These are phyloP conservation scores for Clonostachys solani DNA, from an alignment of 2,329 filamentous ascomycete genomes.

Conservation along the genomic window DNA sequence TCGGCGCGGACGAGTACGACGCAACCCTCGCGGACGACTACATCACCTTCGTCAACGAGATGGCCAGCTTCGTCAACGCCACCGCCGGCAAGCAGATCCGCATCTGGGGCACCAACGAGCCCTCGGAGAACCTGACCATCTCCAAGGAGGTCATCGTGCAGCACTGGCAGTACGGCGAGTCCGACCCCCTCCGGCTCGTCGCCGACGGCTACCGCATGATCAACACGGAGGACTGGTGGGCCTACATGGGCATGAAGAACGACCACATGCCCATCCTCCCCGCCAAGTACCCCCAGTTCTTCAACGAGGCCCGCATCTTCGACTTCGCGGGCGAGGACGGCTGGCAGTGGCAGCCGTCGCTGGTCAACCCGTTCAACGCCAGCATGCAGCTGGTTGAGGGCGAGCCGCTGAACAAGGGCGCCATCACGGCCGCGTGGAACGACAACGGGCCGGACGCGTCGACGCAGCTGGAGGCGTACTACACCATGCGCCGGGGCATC, in stretches of 20 bases:
- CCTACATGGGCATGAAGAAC: slow-evolving; percentile 50
- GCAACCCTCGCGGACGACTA: slow-evolving; percentile 39
- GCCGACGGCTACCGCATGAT: slow-evolving; percentile 28
- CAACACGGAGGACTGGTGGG: slow-evolving; percentile 47
- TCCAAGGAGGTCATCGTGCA: slow-evolving; percentile 33
- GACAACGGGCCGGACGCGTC: slow-evolving; percentile 43
- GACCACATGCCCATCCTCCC: slow-evolving; percentile 40
- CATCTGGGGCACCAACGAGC: slow-evolving; percentile 50
- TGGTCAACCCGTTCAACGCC: slow-evolving; percentile 35
- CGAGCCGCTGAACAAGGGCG: slow-evolving; percentile 22
- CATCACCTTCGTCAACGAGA: slow-evolving; percentile 38
- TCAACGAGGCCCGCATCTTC: slow-evolving; percentile 34
- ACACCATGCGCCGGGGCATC: slow-evolving; percentile 37
- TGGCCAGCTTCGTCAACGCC: slow-evolving; percentile 39
- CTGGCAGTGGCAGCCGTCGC: slow-evolving; percentile 40
- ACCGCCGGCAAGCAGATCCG: slow-evolving; percentile 36
- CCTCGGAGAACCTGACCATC: slow-evolving; percentile 28
- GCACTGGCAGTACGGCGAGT: slow-evolving; percentile 44
- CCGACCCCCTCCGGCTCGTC: slow-evolving; percentile 34
- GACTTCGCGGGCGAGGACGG: slow-evolving; percentile 33
- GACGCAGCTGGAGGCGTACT: slow-evolving; percentile 41
- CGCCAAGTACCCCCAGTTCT: slow-evolving; percentile 39
- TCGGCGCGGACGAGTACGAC: slow-evolving; percentile 51
- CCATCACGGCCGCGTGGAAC: slow-evolving; percentile 40
- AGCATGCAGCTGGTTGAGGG: slow-evolving; percentile 26